Evolutionary conservation across 1,284 basidiomycete genomes (phyloP), one percentile per base, ranked within the genome.

Genomic region (Sporisorium sorghi): DNA sequence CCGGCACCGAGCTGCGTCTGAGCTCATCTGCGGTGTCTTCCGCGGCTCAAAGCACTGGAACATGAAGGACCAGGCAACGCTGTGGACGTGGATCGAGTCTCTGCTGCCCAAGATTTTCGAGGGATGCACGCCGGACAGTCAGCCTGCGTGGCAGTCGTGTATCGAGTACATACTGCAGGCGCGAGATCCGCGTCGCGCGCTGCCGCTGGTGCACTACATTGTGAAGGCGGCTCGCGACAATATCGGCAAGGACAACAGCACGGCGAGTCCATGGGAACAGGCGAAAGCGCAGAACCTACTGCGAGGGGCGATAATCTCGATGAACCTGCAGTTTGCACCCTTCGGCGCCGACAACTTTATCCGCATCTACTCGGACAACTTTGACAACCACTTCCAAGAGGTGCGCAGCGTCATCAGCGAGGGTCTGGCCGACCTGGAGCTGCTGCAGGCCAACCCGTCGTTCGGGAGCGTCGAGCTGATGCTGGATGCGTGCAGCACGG

Each of bases 11-110:
- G 93, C 93, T 23, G 91, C 91, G 8, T 93, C 91, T 53, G 96
- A 99, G 86, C 86, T 97, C 32, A 84, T 97, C 37, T 88, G 90
- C 47, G 95, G 94, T 44, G 81, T 92, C 50, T 55, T 83, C 58
- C 77, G 87, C 88, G 95, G 94, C 26, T 90, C 91, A 14, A 97
- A 97, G 85, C 93, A 98, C 84, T 99, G 96, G 96, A 88, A 90
- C 0, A 87, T 87, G 61, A 85, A 86, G 55, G 86, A 88, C 67
- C 88, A 89, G 48, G 85, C 89, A 49, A 83, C 85, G 49, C 85
- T 98, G 4, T 96, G 93, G 94, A 82, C 86, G 32, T 99, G 96
- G 97, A 87, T 92, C 49, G 87, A 87, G 12, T 86, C 87, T n/a
- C 89, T 89, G 44, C 85, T 97, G 28, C 88, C 90, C 44, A 86